These are phyloP conservation scores for Pascua guehoae DNA, from an alignment of 1,284 basidiomycete genomes.

Conservation along the genomic window DNA sequence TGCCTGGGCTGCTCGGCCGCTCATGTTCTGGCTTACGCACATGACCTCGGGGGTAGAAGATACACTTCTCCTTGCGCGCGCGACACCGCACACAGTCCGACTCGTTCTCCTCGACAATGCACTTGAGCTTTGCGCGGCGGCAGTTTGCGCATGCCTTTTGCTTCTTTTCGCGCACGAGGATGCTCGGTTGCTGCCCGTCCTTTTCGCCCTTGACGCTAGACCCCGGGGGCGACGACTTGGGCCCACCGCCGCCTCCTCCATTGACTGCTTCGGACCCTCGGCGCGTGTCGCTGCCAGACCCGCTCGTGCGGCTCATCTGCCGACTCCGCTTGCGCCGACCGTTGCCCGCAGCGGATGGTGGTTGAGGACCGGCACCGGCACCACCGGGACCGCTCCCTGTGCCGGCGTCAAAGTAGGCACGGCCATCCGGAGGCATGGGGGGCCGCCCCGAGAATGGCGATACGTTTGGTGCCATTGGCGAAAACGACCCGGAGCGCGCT, in stretches of 20 bases:
- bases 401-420: conserved; percentile 3
- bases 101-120: conserved; percentile 34
- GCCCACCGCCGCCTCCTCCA: neutral
- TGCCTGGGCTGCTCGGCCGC: neutral
- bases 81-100: conserved; percentile 41
- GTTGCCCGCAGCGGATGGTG: too few species aligned
- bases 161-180: conserved; percentile 24
- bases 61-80: conserved; percentile 36
- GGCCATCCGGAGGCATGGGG: conserved; percentile 6
- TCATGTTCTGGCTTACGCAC: conserved; percentile 21
- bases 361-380: too few species aligned
- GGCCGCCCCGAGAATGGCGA: conserved; percentile 1
- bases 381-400: too few species aligned
- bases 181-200: conserved; percentile 10
- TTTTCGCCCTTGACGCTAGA: neutral
- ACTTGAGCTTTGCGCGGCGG: conserved; percentile 42
- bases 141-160: conserved; percentile 43
- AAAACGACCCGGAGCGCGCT: neutral
- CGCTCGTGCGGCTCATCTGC: too few species aligned
- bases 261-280: too few species aligned
- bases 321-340: too few species aligned
- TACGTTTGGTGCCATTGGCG: neutral
- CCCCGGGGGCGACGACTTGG: conserved; percentile 1
- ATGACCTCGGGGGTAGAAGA: conserved; percentile 39
- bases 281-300: too few species aligned